Evolutionary conservation across 768 basidiomycete species (phyloP).

Genomic region (Hydnum rufescens): DNA sequence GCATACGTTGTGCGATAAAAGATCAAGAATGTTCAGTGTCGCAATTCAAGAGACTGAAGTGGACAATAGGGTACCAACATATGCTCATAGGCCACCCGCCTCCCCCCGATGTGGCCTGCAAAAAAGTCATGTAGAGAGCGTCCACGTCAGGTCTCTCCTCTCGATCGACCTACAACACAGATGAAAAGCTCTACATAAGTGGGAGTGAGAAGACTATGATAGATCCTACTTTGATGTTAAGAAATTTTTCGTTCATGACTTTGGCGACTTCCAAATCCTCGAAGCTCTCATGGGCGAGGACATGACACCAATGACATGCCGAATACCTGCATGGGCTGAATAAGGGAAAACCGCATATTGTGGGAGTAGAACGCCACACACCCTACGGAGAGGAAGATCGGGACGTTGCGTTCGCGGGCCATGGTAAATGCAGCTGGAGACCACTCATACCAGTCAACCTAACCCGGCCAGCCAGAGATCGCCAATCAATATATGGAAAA

Average conservation of each 20-base stretch:
- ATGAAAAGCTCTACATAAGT: neutral
- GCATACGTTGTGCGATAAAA: neutral
- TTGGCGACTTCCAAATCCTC: conserved; percentile 21
- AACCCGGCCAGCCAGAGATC: neutral
- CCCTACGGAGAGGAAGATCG: neutral
- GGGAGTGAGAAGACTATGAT: neutral
- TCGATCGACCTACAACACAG: conserved; percentile 18
- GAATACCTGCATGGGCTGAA: conserved; percentile 18
- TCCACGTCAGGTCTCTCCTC: conserved; percentile 27
- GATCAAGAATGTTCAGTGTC: neutral
- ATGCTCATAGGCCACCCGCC: conserved; percentile 21
- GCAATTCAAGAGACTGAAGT: neutral
- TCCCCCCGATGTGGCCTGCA: conserved; percentile 18
- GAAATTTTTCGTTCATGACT: conserved; percentile 23
- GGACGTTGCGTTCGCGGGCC: neutral
- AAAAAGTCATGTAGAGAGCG: conserved; percentile 25
- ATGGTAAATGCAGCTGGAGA: neutral
- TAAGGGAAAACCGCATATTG: neutral
- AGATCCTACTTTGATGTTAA: conserved; percentile 18
- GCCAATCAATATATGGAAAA: neutral
- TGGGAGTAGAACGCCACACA: neutral
- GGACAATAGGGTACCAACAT: conserved; percentile 4
- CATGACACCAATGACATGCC: conserved; percentile 22
- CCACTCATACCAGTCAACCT: conserved; percentile 2
- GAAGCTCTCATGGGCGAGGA: conserved; percentile 21